phyloP scores from a whole-genome alignment of 306 rosid species.

The Castanea mollissima region DNA sequence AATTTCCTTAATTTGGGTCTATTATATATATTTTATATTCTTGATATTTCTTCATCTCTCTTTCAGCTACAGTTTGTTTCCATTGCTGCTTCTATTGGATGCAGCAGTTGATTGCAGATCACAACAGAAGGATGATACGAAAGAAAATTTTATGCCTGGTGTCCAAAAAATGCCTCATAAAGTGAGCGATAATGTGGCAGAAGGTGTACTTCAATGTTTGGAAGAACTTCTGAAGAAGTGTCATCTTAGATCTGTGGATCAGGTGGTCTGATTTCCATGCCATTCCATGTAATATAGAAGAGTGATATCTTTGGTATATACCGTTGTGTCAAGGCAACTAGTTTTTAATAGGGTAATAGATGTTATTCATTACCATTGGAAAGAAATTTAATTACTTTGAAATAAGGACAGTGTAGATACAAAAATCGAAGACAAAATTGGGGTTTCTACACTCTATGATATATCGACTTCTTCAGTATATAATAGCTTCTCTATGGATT shows the following conservation, averaged over 20 bases:
- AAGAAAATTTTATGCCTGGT: constrained; percentile 33
- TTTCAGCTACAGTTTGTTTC: constrained; percentile 78
- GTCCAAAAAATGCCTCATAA: constrained; percentile 29
- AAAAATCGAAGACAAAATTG: background rate
- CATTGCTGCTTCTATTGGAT: constrained; percentile 77
- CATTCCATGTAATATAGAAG: background rate
- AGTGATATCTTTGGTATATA: background rate
- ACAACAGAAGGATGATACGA: constrained; percentile 47
- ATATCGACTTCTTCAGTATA: background rate
- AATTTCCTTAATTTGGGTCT: background rate
- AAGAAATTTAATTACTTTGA: background rate
- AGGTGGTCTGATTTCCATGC: constrained; percentile 51
- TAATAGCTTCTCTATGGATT: background rate
- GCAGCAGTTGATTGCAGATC: constrained; percentile 74
- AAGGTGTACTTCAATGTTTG: constrained; percentile 82
- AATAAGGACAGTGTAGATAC: background rate
- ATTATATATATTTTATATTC: background rate
- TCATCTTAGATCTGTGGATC: constrained; percentile 70
- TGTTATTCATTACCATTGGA: background rate
- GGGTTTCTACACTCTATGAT: background rate
- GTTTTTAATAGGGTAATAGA: background rate
- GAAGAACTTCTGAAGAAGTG: constrained; percentile 85
- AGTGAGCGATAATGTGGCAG: constrained; percentile 79
- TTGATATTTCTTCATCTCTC: background rate
- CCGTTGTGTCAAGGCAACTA: background rate